Percentiles rank a stretch among this genome's conserved stretches.
Conservation (phyloP, 2,329 filamentous ascomycete species). For the Colletotrichum caudatum region DNA sequence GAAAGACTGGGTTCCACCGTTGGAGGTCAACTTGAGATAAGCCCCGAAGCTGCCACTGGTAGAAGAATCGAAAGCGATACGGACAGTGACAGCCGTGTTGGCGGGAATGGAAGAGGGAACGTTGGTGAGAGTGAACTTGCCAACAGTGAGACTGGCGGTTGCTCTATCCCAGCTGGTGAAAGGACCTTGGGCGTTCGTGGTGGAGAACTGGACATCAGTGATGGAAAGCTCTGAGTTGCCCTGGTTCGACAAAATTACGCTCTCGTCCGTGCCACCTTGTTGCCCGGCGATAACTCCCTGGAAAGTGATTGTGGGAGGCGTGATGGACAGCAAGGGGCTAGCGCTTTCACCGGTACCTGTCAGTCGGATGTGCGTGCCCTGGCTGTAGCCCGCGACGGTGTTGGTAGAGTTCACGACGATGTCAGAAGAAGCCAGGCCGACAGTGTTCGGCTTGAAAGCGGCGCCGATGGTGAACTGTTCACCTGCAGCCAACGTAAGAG, state of each 20-base stretch:
- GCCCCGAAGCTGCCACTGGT: slow-evolving; percentile 61
- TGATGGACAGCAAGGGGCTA: slow-evolving; percentile 59
- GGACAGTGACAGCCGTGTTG: slow-evolving; percentile 54
- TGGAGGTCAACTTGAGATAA: slow-evolving; percentile 61
- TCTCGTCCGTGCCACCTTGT: slow-evolving; percentile 55
- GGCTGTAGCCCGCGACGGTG: slow-evolving; percentile 58
- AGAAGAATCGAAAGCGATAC: slow-evolving; percentile 61
- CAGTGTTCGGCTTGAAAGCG: slow-evolving; percentile 57
- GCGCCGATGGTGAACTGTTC: slow-evolving; percentile 57
- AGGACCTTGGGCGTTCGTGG: slow-evolving; percentile 58
- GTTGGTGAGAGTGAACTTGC: slow-evolving; percentile 61
- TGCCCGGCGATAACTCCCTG: slow-evolving; percentile 60
- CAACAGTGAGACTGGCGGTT: slow-evolving; percentile 54
- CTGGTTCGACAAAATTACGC: slow-evolving; percentile 61
- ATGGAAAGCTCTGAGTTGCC: slow-evolving; percentile 62
- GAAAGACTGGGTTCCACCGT: slow-evolving; percentile 62
- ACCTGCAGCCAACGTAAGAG: slow-evolving; percentile 51
- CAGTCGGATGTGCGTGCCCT: slow-evolving; percentile 59
- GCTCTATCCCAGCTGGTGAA: slow-evolving; percentile 54
- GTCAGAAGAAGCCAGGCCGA: slow-evolving; percentile 62
- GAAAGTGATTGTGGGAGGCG: slow-evolving; percentile 63
- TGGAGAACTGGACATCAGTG: slow-evolving; percentile 58
- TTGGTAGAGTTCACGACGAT: slow-evolving; percentile 63
- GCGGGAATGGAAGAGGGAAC: slow-evolving; percentile 60
- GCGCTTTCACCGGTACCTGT: slow-evolving; percentile 62